These are phyloP conservation scores for Ceratonia siliqua DNA, from an alignment of 306 rosid species.

Conservation along the genomic window DNA sequence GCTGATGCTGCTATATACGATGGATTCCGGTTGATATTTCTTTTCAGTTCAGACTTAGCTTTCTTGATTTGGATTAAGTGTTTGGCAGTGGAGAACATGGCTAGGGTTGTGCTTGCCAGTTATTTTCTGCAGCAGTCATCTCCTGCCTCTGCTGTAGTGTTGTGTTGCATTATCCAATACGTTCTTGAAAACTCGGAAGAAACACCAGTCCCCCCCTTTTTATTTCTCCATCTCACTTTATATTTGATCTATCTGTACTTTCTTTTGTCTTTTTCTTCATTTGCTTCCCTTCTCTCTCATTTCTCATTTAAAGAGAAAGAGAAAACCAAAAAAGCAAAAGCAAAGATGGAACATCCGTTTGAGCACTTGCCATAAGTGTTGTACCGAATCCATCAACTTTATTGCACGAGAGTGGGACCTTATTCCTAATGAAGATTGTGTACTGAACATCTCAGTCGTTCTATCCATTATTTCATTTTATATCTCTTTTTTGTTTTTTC, in stretches of 20 bases:
- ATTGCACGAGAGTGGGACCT: background rate
- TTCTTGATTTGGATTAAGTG: conserved; percentile 51
- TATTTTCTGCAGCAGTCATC: conserved; percentile 36
- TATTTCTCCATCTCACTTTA: conserved; percentile 25
- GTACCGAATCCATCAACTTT: conserved; percentile 7
- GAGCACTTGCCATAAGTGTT: background rate
- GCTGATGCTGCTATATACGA: background rate
- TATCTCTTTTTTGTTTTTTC: too few relatives aligned
- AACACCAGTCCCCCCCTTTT: conserved; percentile 7
- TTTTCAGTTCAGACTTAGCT: background rate
- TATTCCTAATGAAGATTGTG: background rate
- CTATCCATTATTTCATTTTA: too few relatives aligned
- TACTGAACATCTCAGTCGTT: too few relatives aligned
- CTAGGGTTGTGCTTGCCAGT: conserved; percentile 48
- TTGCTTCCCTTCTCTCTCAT: background rate
- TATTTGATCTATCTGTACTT: conserved; percentile 46
- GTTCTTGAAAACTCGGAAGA: conserved; percentile 20
- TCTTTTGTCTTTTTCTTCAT: conserved; percentile 42
- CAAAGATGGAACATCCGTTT: background rate
- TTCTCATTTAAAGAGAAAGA: conserved; percentile 32
- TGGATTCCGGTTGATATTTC: conserved; percentile 7
- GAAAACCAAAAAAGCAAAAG: conserved; percentile 13
- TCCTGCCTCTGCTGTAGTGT: background rate
- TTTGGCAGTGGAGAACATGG: conserved; percentile 57
- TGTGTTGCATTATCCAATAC: conserved; percentile 22